Evolutionary conservation across 2,329 filamentous ascomycete species (phyloP), one percentile per base, ranked within the genome.

Genomic region (Alternaria metachromatica): DNA sequence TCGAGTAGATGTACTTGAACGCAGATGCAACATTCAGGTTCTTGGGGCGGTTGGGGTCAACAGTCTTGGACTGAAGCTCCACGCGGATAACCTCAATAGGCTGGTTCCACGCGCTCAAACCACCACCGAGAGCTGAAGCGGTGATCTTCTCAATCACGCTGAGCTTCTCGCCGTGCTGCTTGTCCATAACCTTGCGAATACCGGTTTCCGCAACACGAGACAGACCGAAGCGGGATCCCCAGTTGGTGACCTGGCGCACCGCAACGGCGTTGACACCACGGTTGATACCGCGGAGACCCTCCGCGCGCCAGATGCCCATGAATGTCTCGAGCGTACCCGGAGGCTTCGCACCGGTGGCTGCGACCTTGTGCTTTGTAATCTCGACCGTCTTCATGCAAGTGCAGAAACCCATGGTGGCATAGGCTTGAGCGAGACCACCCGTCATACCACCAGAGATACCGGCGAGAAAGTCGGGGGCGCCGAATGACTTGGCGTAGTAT

Each of bases 341-440:
- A 23, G 93, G 92, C 85, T 93, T 93, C 71, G 90, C 89, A 74
- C 96, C 96, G 46, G 89, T 72, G 33, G 93, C 90, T 13, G 93
- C 94, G 78, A 96, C 86, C 88, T 98, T 98, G 87, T 96, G 92
- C 85, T 97, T 96, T 79, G 96, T 99, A 84, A 99, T 99, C 84
- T 99, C 96, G 72, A 98, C 96, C 69, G 96, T 99, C 90, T 99
- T 99, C 96, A 99, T 99, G 89, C 96, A 99, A 66, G 96, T 99
- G 85, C 96, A 99, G 90, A 99, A 99, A 73, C 96, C 96, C 95
- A 99, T 99, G 81, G 96, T 99, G 71, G 96, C 96, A 82, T 99
- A 99, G 64, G 96, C 96, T 85, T 99, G 96, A 50, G 95, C 96
- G 63, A 99, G 90, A 87, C 96, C 96, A 80, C 96, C 96, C 21